Base-by-base conservation (phyloP, 176 grass and related monocot species). In the Eremochloa ophiuroides region DNA sequence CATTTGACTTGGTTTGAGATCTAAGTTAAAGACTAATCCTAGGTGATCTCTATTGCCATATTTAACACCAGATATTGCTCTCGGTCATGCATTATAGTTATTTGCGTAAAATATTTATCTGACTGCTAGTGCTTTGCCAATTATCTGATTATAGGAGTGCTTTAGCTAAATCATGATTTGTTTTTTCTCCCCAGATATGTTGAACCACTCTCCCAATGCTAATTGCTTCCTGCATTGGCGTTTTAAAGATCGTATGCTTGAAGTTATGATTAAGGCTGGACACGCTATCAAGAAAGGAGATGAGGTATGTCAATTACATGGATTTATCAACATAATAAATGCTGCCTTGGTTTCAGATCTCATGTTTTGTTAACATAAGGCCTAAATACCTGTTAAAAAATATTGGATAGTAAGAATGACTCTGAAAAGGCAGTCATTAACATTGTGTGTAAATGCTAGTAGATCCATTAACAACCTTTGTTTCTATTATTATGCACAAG, bases 141-240 rank as follows among this genome's bases (percentile, higher is more conserved):
- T 76, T 29, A 72, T 66, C 53, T 68, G 50, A 79, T 79, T 73
- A 44, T 73, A 44, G 3, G 5, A 56, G 64, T 15, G 50, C 8
- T 30, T 39, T 66, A 62, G 1, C 16, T 58, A 62, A 75, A 42
- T 71, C 22, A 51, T 81, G 44, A 58, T 34, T 76, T 72, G 3
- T 33, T 13, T 70, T 84, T 73, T 84, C 17, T 86, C 23, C 81
- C 78, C 89, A 98, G 95, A 98, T 89, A 98, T 98, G 95, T 83
- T 98, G 84, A 98, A 94, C 81, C 95, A 98, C 75, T 98, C 95
- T 8, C 91, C 93, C 78, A 78, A 93, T 85, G 92, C 95, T 82
- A 98, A 98, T 63, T 94, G 92, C 88, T 98, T 98, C 72, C 83
- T 98, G 55, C 95, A 98, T 82, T 94, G 95, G 95, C 89, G 95